A percentile compares a stretch with the other conserved stretches of the same genome.
Evolutionary conservation across 805 yeast species (phyloP).

Genomic region (Myxozyma geophila): DNA sequence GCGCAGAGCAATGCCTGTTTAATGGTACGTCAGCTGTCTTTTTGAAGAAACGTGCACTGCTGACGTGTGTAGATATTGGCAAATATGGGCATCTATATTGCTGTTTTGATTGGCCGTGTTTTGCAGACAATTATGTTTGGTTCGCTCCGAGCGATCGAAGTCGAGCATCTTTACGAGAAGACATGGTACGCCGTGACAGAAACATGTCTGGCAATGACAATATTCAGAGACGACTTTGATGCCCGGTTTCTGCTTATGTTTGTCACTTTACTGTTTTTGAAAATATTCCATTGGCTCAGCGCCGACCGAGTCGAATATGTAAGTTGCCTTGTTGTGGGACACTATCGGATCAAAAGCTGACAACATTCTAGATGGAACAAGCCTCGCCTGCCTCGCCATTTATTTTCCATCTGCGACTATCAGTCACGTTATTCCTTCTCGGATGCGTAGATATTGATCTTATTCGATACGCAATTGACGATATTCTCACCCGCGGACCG

Average conservation of each 20-base stretch:
- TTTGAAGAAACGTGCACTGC: background rate
- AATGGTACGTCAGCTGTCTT: constrained; percentile 43
- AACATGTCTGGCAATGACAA: constrained; percentile 58
- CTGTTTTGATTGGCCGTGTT: constrained; percentile 51
- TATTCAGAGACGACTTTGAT: constrained; percentile 56
- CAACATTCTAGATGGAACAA: constrained; percentile 43
- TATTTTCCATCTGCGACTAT: constrained; percentile 49
- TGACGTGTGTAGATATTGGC: constrained; percentile 30
- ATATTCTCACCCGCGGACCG: constrained; percentile 39
- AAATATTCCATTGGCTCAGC: constrained; percentile 78
- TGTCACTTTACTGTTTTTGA: constrained; percentile 54
- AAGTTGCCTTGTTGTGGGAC: constrained; percentile 44
- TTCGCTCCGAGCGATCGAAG: constrained; percentile 70
- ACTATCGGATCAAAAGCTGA: background rate
- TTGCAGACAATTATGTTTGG: constrained; percentile 69
- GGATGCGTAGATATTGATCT: constrained; percentile 56
- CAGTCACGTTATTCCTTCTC: constrained; percentile 53
- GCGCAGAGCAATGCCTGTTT: constrained; percentile 58
- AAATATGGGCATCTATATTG: constrained; percentile 38
- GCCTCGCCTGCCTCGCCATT: constrained; percentile 45
- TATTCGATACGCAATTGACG: constrained; percentile 55
- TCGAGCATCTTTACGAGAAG: constrained; percentile 72
- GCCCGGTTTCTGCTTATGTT: constrained; percentile 53
- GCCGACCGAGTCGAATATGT: constrained; percentile 55
- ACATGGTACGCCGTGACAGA: constrained; percentile 68